Evolutionary conservation across 2,329 filamentous ascomycete species (phyloP).

Genomic region (Sporothrix humicola): DNA sequence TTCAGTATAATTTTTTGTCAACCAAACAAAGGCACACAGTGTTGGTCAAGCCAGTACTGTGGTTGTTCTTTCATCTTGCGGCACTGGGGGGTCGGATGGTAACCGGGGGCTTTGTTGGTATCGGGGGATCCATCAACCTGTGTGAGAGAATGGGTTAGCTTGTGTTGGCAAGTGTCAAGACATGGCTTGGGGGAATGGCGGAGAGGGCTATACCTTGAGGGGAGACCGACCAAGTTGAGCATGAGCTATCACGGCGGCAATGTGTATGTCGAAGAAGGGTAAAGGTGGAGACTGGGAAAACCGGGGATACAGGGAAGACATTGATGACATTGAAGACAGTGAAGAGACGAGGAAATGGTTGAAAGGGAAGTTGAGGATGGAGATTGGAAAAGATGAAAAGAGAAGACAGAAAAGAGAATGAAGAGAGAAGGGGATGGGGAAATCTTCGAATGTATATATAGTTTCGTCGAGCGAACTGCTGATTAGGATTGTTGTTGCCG

Average conservation of each 20-base stretch:
- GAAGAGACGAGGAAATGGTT: conserved; percentile 1
- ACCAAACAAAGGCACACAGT: conserved; percentile 6
- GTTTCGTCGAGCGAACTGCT: neutral
- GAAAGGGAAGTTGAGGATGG: neutral
- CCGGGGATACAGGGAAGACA: too few species aligned
- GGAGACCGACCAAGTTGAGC: neutral
- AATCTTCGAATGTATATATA: neutral
- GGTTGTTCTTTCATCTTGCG: neutral
- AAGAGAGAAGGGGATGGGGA: neutral
- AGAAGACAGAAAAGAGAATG: conserved; percentile 3
- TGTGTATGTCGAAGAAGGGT: neutral
- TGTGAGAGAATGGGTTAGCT: neutral
- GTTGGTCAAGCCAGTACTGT: conserved; percentile 15
- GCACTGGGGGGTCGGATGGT: conserved; percentile 14
- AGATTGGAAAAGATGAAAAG: neutral
- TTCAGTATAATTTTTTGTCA: conserved; percentile 11
- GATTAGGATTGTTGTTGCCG: conserved; percentile 2
- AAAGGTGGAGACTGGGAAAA: neutral
- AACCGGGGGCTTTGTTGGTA: neutral
- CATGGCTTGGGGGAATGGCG: neutral
- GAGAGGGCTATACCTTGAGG: conserved; percentile 13
- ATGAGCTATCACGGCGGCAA: neutral
- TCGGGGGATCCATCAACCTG: conserved; percentile 3
- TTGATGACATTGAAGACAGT: neutral
- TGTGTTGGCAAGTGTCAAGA: conserved; percentile 22